Conservation (phyloP, 2,329 filamentous ascomycete genomes). For the Lachnum nothofagi region DNA sequence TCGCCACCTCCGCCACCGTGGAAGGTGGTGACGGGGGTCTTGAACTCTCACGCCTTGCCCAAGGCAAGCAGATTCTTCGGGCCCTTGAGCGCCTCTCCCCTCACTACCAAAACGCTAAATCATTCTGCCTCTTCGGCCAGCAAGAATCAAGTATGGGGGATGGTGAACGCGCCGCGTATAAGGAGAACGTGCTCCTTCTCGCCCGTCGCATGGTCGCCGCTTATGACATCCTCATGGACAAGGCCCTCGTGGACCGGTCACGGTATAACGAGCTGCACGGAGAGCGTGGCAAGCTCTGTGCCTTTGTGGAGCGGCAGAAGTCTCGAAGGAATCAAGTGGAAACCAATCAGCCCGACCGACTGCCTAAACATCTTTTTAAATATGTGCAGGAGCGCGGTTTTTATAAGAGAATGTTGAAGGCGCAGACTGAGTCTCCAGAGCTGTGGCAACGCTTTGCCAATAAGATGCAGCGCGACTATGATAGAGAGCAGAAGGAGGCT, state of each 20-base stretch:
- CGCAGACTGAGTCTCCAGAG: not conserved
- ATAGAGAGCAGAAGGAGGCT: not conserved
- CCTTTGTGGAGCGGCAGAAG: constrained; percentile 31
- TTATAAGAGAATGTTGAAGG: not conserved
- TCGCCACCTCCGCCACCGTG: constrained; percentile 42
- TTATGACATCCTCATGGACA: constrained; percentile 30
- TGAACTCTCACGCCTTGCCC: constrained; percentile 36
- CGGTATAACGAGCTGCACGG: constrained; percentile 23
- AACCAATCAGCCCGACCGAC: not conserved
- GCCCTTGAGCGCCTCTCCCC: constrained; percentile 45
- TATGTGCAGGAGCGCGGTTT: constrained; percentile 1
- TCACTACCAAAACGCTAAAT: constrained; percentile 26
- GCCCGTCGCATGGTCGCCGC: constrained; percentile 31
- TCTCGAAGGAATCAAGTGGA: not conserved
- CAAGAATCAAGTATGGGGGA: not conserved
- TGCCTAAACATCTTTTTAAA: constrained; percentile 2
- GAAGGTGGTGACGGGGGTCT: not conserved
- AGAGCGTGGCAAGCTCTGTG: constrained; percentile 33
- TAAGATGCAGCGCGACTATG: not conserved
- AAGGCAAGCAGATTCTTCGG: constrained; percentile 46
- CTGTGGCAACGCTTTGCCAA: not conserved
- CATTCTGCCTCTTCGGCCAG: constrained; percentile 20
- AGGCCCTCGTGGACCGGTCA: constrained; percentile 25
- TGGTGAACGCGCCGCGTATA: constrained; percentile 5
- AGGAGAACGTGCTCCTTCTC: constrained; percentile 22